Percentiles rank a stretch among this genome's conserved stretches.
These are phyloP conservation scores for Ogataea ramenticola DNA, from an alignment of 805 yeast species.

Conservation along the genomic window DNA sequence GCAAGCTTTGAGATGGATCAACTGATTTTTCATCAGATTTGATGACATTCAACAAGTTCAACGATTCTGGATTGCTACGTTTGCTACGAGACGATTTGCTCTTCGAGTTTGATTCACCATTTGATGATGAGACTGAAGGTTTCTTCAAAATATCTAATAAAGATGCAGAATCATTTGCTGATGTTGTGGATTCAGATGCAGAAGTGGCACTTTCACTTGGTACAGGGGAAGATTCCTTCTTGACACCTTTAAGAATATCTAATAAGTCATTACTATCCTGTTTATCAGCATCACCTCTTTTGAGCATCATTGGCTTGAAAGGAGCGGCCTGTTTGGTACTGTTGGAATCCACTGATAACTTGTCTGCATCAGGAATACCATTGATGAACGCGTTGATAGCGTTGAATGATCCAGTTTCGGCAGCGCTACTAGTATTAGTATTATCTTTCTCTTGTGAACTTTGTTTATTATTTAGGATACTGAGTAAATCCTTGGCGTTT, in stretches of 20 bases:
- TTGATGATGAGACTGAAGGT: neutral
- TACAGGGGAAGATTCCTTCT: neutral
- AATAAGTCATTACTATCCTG: neutral
- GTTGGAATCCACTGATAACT: too few relatives aligned
- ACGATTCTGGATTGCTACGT: neutral
- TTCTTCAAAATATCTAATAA: slow-evolving; percentile 8
- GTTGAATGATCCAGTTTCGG: too few relatives aligned
- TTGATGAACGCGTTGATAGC: too few relatives aligned
- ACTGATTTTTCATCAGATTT: neutral
- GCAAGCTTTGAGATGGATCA: neutral
- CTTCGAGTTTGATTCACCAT: neutral
- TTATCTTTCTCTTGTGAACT: too few relatives aligned
- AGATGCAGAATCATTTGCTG: too few relatives aligned
- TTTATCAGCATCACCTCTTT: neutral
- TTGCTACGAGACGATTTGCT: neutral
- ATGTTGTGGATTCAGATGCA: neutral
- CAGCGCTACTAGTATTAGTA: too few relatives aligned
- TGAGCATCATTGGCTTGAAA: slow-evolving; percentile 7
- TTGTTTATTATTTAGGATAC: slow-evolving; percentile 1
- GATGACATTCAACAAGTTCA: neutral
- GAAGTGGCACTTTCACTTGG: too few relatives aligned
- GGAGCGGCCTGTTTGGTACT: neutral
- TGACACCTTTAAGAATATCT: neutral
- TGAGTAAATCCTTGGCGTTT: neutral
- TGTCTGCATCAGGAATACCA: too few relatives aligned